Conservation (phyloP, 768 basidiomycete genomes). For the Sarcodon sp. region DNA sequence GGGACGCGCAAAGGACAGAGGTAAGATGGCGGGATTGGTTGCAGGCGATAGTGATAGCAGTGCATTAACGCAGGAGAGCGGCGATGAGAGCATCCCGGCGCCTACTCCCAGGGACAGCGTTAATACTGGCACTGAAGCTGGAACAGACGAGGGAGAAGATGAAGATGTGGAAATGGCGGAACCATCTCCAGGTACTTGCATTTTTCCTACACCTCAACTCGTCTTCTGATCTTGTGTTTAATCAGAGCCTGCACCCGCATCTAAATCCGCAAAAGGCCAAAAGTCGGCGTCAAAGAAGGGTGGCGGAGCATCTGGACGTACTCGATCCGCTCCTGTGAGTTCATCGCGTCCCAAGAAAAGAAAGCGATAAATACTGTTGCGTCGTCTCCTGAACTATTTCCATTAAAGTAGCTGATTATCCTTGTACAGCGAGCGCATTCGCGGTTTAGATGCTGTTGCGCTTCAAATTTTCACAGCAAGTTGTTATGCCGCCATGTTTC, state of each 20-base stretch:
- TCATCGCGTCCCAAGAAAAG: slow-evolving; percentile 31
- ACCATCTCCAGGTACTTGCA: slow-evolving; percentile 38
- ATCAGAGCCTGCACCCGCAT: slow-evolving; percentile 7
- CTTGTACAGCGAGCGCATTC: background rate
- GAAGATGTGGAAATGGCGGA: slow-evolving; percentile 50
- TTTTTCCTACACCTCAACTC: background rate
- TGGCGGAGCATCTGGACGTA: slow-evolving; percentile 14
- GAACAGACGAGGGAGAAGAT: slow-evolving; percentile 58
- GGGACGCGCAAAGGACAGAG: slow-evolving; percentile 11
- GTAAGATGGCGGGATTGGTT: slow-evolving; percentile 57
- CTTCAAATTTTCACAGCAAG: too few species aligned
- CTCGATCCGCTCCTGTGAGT: slow-evolving; percentile 18
- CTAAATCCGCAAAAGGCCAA: slow-evolving; percentile 8
- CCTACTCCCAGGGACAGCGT: slow-evolving; percentile 56
- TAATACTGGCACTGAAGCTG: slow-evolving; percentile 57
- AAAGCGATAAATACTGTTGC: slow-evolving; percentile 22
- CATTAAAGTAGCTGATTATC: background rate
- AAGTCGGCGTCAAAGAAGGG: slow-evolving; percentile 17
- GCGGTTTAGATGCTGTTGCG: background rate
- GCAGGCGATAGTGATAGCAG: slow-evolving; percentile 80
- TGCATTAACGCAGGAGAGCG: slow-evolving; percentile 70
- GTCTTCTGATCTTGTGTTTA: background rate
- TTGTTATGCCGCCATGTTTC: slow-evolving; percentile 4
- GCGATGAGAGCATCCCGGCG: slow-evolving; percentile 35
- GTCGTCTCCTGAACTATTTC: background rate